Percentiles rank a stretch among this genome's conserved stretches.
Evolutionary conservation across 768 basidiomycete species (phyloP).

Genomic region (Dentipellis sp.): DNA sequence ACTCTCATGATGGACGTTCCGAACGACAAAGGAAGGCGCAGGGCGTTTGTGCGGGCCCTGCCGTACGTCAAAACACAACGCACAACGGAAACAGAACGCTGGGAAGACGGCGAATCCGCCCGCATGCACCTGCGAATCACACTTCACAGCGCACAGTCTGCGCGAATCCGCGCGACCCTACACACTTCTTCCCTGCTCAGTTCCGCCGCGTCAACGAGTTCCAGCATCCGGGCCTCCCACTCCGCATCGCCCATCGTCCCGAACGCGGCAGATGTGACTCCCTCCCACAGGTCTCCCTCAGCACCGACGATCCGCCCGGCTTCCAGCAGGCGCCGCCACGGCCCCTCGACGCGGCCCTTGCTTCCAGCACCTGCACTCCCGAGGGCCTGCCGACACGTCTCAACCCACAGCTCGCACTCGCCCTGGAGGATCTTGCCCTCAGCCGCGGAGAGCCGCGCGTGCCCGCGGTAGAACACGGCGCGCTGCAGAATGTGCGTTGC

Average conservation of each 20-base stretch:
- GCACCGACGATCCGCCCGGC: constrained; percentile 60
- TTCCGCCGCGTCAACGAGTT: constrained; percentile 50
- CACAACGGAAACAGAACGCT: neutral
- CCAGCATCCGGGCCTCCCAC: constrained; percentile 48
- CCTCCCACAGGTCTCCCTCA: constrained; percentile 44
- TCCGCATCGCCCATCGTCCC: constrained; percentile 22
- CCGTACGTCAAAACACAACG: neutral
- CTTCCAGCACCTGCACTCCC: constrained; percentile 32
- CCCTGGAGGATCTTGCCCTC: constrained; percentile 56
- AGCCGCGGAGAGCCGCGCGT: constrained; percentile 40
- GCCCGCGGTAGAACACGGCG: constrained; percentile 70
- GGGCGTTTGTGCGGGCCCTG: neutral
- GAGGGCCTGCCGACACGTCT: constrained; percentile 61
- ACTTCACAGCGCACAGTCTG: constrained; percentile 24
- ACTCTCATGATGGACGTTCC: too few species aligned
- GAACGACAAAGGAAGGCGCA: neutral
- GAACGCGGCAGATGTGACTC: constrained; percentile 39
- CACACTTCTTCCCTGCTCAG: constrained; percentile 53
- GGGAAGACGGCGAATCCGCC: neutral
- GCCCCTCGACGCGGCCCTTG: constrained; percentile 50
- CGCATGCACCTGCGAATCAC: neutral
- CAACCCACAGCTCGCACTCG: constrained; percentile 79
- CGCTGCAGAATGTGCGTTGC: constrained; percentile 78
- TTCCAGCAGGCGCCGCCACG: constrained; percentile 68
- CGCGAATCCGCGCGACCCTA: constrained; percentile 39